Evolutionary conservation across 371 early-diverging fungal genomes (phyloP), one percentile per base, ranked within the genome.

Genomic region (Vittaforma corneae): DNA sequence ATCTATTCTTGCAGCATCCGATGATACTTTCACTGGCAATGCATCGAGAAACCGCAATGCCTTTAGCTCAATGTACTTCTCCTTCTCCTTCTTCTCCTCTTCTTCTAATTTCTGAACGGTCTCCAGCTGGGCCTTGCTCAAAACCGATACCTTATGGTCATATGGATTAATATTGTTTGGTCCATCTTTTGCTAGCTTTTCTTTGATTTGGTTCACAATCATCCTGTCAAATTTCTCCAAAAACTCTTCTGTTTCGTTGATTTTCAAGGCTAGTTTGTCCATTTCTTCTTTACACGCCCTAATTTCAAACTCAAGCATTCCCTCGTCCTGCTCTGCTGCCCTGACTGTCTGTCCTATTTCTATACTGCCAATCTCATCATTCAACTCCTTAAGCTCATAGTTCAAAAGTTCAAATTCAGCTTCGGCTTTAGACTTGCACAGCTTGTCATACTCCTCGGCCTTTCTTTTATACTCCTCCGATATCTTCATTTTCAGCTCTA

Each of bases 401-500:
- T 84, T 82, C 35, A 84, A 54, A 5, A 70, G 67, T 48, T 66
- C 62, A 45, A 82, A 71, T 29, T 85, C 84, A 14, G 70, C 26
- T 64, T 60, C 67, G 40, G 69, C 45, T 56, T 75, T 80, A 42
- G 77, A 69, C 33, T 53, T 73, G n/a, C 75, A 77, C 26, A 71
- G n/a, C 74, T 76, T 62, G 71, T 77, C 60, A 77, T 50, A 72
- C 76, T 79, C 37, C 63, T 69, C 53, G 73, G 67, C n/a, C 72
- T 93, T 91, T 28, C 86, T 85, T 67, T 92, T 92, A 74, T 93
- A 96, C 24, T 86, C 83, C 67, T 94, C 90, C 20, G 93, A 82
- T 73, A 91, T 91, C 14, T 74, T 76, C 48, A 92, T 76, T 40
- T 92, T 83, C 60, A 90, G 89, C 40, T 93, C 84, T 54, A 97